Evolutionary conservation across 495 filamentous ascomycete species (phyloP).

Genomic region (Xylaria castorea): DNA sequence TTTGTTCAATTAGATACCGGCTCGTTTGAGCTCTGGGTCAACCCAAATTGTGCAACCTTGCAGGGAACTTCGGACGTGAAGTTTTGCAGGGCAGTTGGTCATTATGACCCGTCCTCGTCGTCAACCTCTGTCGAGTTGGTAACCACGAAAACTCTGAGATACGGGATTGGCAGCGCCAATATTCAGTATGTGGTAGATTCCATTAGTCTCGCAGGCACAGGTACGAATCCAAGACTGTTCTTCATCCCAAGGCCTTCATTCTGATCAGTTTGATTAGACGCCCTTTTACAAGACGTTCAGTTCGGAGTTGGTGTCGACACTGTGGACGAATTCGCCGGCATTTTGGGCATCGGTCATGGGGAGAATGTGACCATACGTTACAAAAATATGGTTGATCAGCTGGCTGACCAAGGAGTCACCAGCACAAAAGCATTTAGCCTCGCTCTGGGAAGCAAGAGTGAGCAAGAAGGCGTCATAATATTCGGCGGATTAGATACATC

Average conservation of each 20-base stretch:
- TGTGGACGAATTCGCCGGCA: conserved; percentile 53
- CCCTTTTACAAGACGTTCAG: conserved; percentile 46
- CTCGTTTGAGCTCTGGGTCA: conserved; percentile 60
- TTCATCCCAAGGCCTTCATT: no score
- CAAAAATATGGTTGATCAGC: conserved; percentile 54
- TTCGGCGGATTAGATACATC: conserved; percentile 91
- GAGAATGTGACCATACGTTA: conserved; percentile 49
- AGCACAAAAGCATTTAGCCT: conserved; percentile 56
- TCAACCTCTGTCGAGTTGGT: conserved; percentile 42
- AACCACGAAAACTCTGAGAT: conserved; percentile 45
- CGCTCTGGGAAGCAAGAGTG: conserved; percentile 54
- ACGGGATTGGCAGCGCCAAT: conserved; percentile 54
- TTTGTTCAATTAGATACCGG: conserved; percentile 59
- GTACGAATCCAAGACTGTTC: conserved; percentile 18
- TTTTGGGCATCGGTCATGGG: conserved; percentile 56
- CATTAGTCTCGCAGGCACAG: conserved; percentile 48
- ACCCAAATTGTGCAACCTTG: conserved; percentile 53
- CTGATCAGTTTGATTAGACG: conserved; percentile 31
- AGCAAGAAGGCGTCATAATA: conserved; percentile 74
- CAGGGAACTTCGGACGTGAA: conserved; percentile 40
- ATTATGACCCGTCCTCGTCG: conserved; percentile 48
- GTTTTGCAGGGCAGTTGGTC: conserved; percentile 52
- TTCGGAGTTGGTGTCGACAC: conserved; percentile 53
- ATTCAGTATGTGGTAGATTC: conserved; percentile 54
- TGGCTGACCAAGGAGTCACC: conserved; percentile 49